Evolutionary conservation across 345 rosid genomes (phyloP).

Genomic region (Lenwebbia sp.): DNA sequence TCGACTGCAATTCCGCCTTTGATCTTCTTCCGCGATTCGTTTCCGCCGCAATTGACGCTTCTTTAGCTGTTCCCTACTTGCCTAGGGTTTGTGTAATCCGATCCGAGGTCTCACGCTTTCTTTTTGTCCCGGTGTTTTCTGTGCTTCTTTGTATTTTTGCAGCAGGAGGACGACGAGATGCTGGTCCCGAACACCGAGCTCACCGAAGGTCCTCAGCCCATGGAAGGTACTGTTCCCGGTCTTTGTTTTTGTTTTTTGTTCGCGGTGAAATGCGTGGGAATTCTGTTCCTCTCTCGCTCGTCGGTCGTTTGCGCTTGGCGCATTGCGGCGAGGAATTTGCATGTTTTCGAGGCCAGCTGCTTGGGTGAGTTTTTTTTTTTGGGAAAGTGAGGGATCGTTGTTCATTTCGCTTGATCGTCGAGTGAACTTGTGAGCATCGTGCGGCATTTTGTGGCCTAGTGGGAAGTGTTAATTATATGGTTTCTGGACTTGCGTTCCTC

Average conservation of each 20-base stretch:
- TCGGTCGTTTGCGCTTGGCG: not conserved
- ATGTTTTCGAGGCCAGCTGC: not conserved
- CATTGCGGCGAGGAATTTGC: not conserved
- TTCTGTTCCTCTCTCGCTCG: not conserved
- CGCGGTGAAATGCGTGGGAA: not conserved
- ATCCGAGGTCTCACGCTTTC: constrained; percentile 16
- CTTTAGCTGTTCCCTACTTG: not conserved
- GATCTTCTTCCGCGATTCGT: not conserved
- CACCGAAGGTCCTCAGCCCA: constrained; percentile 48
- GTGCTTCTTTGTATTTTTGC: not conserved
- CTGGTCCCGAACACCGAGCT: constrained; percentile 48
- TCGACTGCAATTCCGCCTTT: not conserved
- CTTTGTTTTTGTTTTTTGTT: not conserved
- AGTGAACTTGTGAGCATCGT: not conserved
- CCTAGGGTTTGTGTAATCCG: constrained; percentile 28
- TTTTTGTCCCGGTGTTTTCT: too few species aligned
- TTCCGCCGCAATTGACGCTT: not conserved
- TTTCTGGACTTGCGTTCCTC: not conserved
- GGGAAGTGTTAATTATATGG: not conserved
- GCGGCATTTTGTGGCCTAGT: not conserved
- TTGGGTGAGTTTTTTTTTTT: not conserved
- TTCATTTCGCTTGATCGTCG: not conserved
- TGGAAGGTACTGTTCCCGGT: constrained; percentile 31
- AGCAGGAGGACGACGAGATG: constrained; percentile 63
- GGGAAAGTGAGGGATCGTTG: not conserved